Percentiles rank a stretch among this genome's conserved stretches.
Evolutionary conservation across 2,329 filamentous ascomycete genomes (phyloP).

Genomic region (Calonectria ilicicola): DNA sequence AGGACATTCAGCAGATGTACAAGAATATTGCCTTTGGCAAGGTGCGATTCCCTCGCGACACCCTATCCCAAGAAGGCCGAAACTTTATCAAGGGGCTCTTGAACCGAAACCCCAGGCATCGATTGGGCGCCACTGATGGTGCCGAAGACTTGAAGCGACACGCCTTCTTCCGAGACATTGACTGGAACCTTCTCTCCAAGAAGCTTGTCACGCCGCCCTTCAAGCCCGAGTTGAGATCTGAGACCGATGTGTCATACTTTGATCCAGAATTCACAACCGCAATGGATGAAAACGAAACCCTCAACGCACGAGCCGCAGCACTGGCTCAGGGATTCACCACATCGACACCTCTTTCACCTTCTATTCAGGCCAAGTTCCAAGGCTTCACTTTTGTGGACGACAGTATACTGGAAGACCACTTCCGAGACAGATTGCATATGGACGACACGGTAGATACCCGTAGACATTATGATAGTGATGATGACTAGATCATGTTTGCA

Average conservation of each 20-base stretch:
- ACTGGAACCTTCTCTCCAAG: neutral
- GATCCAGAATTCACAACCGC: neutral
- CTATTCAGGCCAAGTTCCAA: neutral
- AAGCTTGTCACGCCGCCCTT: neutral
- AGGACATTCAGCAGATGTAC: neutral
- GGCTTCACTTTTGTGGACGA: neutral
- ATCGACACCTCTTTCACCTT: neutral
- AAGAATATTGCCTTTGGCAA: neutral
- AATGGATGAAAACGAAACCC: neutral
- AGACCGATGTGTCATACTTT: neutral
- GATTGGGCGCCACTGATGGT: neutral
- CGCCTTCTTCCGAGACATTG: neutral
- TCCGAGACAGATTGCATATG: neutral
- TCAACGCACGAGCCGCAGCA: neutral
- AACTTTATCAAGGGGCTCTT: neutral
- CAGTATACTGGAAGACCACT: neutral
- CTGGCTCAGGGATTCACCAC: neutral
- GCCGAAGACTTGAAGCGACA: neutral
- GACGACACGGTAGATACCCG: neutral
- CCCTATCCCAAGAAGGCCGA: neutral
- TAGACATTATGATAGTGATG: neutral
- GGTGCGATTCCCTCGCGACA: neutral
- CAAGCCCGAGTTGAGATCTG: neutral
- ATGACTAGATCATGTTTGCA: neutral
- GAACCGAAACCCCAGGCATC: neutral